Conservation (phyloP, 1,284 basidiomycete species). For the Trametes hirsuta region DNA sequence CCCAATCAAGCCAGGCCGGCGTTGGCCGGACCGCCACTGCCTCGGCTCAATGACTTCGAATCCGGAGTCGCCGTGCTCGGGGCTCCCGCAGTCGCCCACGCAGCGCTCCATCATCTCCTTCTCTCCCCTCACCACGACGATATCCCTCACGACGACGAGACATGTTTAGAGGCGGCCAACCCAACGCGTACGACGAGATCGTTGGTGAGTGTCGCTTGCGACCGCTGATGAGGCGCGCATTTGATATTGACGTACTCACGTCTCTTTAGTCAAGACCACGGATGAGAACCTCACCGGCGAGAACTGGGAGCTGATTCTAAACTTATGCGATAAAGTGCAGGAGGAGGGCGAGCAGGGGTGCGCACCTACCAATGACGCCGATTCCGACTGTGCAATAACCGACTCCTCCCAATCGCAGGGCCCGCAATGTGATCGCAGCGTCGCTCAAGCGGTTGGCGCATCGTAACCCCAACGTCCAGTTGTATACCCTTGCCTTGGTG, state of each 20-base stretch:
- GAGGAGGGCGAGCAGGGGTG: conserved; percentile 88
- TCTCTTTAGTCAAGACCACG: conserved; percentile 80
- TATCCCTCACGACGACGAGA: not conserved
- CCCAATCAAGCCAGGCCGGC: conserved; percentile 23
- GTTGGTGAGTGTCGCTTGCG: conserved; percentile 66
- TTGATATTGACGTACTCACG: not conserved
- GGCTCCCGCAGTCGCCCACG: conserved; percentile 26
- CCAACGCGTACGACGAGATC: conserved; percentile 92
- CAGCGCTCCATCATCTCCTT: conserved; percentile 14
- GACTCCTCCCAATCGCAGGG: conserved; percentile 50
- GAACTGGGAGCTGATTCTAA: conserved; percentile 95
- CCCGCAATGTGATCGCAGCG: conserved; percentile 84
- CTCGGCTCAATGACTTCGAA: conserved; percentile 6
- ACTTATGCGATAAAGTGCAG: conserved; percentile 95
- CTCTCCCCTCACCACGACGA: conserved; percentile 1
- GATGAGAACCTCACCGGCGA: conserved; percentile 94
- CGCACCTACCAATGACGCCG: conserved; percentile 27
- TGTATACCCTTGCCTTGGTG: conserved; percentile 87
- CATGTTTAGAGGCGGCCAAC: conserved; percentile 69
- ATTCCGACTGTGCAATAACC: not conserved
- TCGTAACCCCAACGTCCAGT: conserved; percentile 95
- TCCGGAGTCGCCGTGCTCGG: conserved; percentile 1
- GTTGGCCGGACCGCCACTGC: conserved; percentile 23
- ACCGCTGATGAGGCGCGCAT: not conserved
- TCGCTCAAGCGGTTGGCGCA: conserved; percentile 91